These are phyloP conservation scores for Nemania sp. DNA, from an alignment of 2,329 filamentous ascomycete species.

Conservation along the genomic window DNA sequence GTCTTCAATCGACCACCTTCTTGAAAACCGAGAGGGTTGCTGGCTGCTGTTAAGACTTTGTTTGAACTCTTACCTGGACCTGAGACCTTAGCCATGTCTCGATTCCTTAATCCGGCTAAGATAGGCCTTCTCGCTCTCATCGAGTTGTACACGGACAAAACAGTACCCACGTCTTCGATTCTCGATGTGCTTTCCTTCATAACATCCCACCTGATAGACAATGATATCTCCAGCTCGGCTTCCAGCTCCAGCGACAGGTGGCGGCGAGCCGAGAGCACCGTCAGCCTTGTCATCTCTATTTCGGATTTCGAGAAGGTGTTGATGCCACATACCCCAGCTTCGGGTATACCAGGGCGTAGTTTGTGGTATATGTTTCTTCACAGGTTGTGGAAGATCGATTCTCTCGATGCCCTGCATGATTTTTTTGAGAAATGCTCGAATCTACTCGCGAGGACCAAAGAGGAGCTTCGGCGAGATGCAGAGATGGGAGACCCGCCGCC, in stretches of 20 bases:
- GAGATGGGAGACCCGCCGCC: conserved; percentile 65
- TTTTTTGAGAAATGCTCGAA: conserved; percentile 74
- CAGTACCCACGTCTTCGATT: conserved; percentile 75
- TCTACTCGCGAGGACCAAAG: conserved; percentile 71
- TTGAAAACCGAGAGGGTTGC: conserved; percentile 13
- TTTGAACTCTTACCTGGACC: background rate
- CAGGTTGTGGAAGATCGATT: conserved; percentile 86
- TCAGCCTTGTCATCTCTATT: conserved; percentile 66
- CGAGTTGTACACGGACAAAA: conserved; percentile 81
- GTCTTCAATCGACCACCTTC: conserved; percentile 1
- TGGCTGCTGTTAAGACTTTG: background rate
- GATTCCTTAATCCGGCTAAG: conserved; percentile 89
- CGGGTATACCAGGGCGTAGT: conserved; percentile 77
- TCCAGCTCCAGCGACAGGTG: conserved; percentile 55
- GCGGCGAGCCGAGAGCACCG: conserved; percentile 62
- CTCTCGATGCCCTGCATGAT: conserved; percentile 80
- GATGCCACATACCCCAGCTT: conserved; percentile 61
- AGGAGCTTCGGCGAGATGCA: conserved; percentile 67
- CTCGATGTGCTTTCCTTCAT: conserved; percentile 84
- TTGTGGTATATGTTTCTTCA: conserved; percentile 89
- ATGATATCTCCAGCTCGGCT: conserved; percentile 52
- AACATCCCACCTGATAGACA: conserved; percentile 74
- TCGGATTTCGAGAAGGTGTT: conserved; percentile 71
- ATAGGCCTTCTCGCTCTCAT: conserved; percentile 84
- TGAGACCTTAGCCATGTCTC: conserved; percentile 67